Evolutionary conservation across 2,329 filamentous ascomycete species (phyloP).

Genomic region (Graphilbum ipis-grandicollis): DNA sequence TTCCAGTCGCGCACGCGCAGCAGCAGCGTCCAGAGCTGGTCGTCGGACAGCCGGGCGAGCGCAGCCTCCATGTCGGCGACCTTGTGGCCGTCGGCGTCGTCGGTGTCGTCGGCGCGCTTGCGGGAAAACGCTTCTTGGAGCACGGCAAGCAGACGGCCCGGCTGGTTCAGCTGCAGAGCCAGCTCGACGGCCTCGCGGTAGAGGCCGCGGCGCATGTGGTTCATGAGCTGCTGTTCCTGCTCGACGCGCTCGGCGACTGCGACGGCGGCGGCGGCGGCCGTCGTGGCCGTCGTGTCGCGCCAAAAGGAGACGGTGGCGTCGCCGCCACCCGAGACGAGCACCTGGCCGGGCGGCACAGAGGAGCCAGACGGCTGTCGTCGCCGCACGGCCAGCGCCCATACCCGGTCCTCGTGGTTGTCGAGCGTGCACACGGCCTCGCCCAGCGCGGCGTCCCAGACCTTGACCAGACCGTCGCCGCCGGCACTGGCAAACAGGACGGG

Average conservation of each 20-base stretch:
- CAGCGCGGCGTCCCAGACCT: constrained; percentile 80
- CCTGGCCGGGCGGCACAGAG: constrained; percentile 28
- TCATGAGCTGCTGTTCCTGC: constrained; percentile 85
- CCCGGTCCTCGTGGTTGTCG: constrained; percentile 91
- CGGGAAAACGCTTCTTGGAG: constrained; percentile 65
- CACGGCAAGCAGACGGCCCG: constrained; percentile 65
- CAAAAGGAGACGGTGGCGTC: constrained; percentile 93
- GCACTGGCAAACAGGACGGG: constrained; percentile 62
- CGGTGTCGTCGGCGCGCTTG: constrained; percentile 40
- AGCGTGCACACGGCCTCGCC: constrained; percentile 79
- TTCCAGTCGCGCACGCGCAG: constrained; percentile 89
- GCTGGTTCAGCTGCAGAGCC: constrained; percentile 86
- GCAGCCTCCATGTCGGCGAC: constrained; percentile 65
- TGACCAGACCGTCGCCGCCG: constrained; percentile 86
- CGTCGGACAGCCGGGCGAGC: constrained; percentile 58
- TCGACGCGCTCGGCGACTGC: constrained; percentile 64
- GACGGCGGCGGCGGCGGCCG: constrained; percentile 54
- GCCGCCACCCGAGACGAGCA: constrained; percentile 75
- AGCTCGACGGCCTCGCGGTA: constrained; percentile 88
- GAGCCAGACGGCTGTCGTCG: constrained; percentile 21
- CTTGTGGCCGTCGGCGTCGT: constrained; percentile 33
- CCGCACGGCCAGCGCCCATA: constrained; percentile 75
- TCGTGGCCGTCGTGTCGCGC: constrained; percentile 76
- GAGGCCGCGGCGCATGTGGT: constrained; percentile 73
- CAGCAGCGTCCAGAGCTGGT: constrained; percentile 72